These are phyloP conservation scores for Mycena sanguinolenta DNA, from an alignment of 768 basidiomycete species.

Conservation along the genomic window DNA sequence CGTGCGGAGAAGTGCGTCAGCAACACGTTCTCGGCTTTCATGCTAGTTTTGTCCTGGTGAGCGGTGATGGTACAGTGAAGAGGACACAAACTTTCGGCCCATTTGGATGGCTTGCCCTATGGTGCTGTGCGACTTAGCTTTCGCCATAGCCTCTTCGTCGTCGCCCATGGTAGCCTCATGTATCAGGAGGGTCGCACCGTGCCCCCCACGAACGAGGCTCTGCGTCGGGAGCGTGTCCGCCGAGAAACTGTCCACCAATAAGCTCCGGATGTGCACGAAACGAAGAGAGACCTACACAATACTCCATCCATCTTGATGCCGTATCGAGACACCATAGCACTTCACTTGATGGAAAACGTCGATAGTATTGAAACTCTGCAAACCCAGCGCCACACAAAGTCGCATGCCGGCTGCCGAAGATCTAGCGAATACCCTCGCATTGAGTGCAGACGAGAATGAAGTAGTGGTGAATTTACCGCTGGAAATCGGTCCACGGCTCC, in stretches of 20 bases:
- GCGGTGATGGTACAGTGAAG: constrained; percentile 14
- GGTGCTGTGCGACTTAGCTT: constrained; percentile 88
- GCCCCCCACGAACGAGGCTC: constrained; percentile 73
- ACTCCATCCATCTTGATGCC: constrained; percentile 82
- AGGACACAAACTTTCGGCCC: constrained; percentile 70
- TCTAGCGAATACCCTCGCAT: constrained; percentile 47
- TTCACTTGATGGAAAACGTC: constrained; percentile 80
- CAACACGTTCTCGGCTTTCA: constrained; percentile 88
- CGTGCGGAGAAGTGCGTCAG: constrained; percentile 96
- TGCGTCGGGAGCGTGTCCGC: constrained; percentile 90
- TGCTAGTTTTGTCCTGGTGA: constrained; percentile 58
- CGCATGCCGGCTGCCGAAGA: constrained; percentile 55
- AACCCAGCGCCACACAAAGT: constrained; percentile 66
- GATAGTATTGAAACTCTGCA: constrained; percentile 75
- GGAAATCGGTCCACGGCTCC: constrained; percentile 61
- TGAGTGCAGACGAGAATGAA: not conserved
- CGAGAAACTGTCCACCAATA: constrained; percentile 75
- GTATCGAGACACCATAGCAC: constrained; percentile 80
- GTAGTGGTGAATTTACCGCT: constrained; percentile 47
- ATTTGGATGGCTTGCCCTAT: constrained; percentile 89
- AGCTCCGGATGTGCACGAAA: constrained; percentile 50
- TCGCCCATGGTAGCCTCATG: constrained; percentile 96
- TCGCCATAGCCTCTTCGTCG: constrained; percentile 81
- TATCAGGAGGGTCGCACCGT: constrained; percentile 83
- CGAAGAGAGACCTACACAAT: constrained; percentile 69